These are phyloP conservation scores for Fusarium brevicatenulatum DNA, from an alignment of 2,329 filamentous ascomycete genomes.

Conservation along the genomic window DNA sequence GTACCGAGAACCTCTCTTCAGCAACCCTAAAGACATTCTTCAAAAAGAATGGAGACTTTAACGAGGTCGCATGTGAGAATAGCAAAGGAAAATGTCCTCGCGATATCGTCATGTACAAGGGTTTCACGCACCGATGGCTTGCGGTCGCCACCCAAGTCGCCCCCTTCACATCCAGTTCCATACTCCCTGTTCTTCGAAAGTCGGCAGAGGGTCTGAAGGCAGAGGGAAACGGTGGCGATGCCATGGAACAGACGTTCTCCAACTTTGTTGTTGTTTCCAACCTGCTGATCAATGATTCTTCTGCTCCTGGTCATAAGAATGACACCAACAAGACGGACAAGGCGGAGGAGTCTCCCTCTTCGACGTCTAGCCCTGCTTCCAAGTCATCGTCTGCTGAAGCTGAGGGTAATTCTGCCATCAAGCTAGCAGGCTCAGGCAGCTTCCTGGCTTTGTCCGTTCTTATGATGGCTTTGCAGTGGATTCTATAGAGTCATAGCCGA, in stretches of 20 bases:
- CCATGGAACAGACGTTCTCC: slow-evolving; percentile 11
- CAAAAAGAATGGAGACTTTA: slow-evolving; percentile 62
- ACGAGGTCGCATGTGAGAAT: slow-evolving; percentile 73
- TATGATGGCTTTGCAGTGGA: not conserved
- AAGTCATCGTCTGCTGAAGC: not conserved
- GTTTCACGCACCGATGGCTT: slow-evolving; percentile 73
- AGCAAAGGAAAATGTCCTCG: slow-evolving; percentile 65
- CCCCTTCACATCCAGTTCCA: slow-evolving; percentile 64
- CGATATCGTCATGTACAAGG: slow-evolving; percentile 79
- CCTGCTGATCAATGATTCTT: not conserved
- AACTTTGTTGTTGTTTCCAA: slow-evolving; percentile 10
- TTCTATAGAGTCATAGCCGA: not conserved
- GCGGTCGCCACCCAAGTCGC: slow-evolving; percentile 68
- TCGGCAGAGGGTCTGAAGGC: slow-evolving; percentile 48
- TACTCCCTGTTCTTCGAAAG: slow-evolving; percentile 66
- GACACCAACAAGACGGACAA: not conserved
- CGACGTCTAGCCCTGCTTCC: not conserved
- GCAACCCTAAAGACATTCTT: slow-evolving; percentile 62
- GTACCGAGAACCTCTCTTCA: slow-evolving; percentile 64
- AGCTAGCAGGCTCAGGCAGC: not conserved
- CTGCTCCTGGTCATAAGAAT: not conserved
- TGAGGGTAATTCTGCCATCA: not conserved
- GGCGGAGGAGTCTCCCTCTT: not conserved
- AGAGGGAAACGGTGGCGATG: not conserved
- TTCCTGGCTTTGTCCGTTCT: not conserved